These are phyloP conservation scores for Clathrus columnatus DNA, from an alignment of 768 basidiomycete species.

Conservation along the genomic window DNA sequence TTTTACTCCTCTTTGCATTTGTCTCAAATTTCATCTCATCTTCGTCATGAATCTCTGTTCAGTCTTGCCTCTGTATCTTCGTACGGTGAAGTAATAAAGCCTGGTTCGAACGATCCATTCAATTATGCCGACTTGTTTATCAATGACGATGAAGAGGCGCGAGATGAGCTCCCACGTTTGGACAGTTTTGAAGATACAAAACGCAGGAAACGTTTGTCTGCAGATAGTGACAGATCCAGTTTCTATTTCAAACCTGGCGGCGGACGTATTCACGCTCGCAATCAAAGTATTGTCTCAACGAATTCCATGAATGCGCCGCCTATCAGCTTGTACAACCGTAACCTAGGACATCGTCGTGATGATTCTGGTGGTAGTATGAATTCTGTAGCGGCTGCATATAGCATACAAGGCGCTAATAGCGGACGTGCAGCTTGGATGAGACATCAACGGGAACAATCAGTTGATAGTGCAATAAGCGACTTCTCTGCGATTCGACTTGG, in stretches of 20 bases:
- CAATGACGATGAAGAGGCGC: not conserved
- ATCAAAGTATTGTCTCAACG: constrained; percentile 45
- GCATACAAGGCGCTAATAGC: constrained; percentile 42
- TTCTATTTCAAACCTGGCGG: constrained; percentile 56
- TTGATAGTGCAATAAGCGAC: constrained; percentile 61
- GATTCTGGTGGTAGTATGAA: constrained; percentile 53
- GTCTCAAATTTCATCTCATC: constrained; percentile 23
- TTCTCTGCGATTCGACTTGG: constrained; percentile 48
- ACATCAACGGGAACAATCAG: constrained; percentile 45
- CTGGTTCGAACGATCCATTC: constrained; percentile 63
- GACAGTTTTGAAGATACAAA: constrained; percentile 15
- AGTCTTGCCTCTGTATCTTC: constrained; percentile 78
- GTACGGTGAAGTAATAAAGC: constrained; percentile 57
- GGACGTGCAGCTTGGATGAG: constrained; percentile 53
- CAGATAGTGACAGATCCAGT: constrained; percentile 70
- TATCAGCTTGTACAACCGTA: constrained; percentile 63
- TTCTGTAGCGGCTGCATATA: constrained; percentile 50
- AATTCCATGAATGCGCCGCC: constrained; percentile 51
- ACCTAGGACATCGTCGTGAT: constrained; percentile 34
- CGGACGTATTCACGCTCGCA: constrained; percentile 40
- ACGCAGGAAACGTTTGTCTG: constrained; percentile 36
- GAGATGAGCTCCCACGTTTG: not conserved
- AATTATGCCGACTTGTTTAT: constrained; percentile 47
- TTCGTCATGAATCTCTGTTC: constrained; percentile 49
- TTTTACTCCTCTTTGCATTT: constrained; percentile 42